Percentiles rank a stretch among this genome's conserved stretches.
These are phyloP conservation scores for Brassica carinata DNA, from an alignment of 345 rosid genomes.

Conservation along the genomic window DNA sequence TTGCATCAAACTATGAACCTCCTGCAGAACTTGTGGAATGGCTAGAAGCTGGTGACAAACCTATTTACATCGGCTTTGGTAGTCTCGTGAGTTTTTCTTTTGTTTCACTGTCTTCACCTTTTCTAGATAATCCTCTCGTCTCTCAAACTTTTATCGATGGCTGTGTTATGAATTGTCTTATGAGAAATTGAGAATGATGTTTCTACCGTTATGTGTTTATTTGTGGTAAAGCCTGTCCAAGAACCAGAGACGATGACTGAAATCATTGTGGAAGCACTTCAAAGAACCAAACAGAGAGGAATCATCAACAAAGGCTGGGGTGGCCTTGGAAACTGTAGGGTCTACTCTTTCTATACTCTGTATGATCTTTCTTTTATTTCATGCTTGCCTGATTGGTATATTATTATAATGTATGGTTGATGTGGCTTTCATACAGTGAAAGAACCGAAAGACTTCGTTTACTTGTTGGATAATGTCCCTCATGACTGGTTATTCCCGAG, in stretches of 20 bases:
- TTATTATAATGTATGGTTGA: background rate
- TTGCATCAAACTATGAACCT: slow-evolving; percentile 95
- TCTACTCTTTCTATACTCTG: no score
- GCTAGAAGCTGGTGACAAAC: slow-evolving; percentile 89
- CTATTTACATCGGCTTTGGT: slow-evolving; percentile 95
- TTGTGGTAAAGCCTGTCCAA: slow-evolving; percentile 65
- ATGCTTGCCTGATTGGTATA: slow-evolving; percentile 11
- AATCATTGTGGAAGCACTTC: slow-evolving; percentile 73
- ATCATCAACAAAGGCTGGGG: slow-evolving; percentile 99
- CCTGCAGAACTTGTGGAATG: slow-evolving; percentile 80
- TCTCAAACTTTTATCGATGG: no score
- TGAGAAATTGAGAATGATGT: no score
- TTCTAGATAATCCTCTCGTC: no score
- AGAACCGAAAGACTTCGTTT: slow-evolving; percentile 79
- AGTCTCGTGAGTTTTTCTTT: slow-evolving; percentile 78
- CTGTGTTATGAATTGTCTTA: no score
- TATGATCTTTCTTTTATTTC: slow-evolving; percentile 40
- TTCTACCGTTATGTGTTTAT: slow-evolving; percentile 27
- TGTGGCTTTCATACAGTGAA: slow-evolving; percentile 63
- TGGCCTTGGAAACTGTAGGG: slow-evolving; percentile 91
- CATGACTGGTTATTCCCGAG: slow-evolving; percentile 97
- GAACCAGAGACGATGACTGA: slow-evolving; percentile 89
- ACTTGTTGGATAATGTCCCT: slow-evolving; percentile 87
- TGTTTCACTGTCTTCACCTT: no score
- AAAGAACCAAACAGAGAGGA: slow-evolving; percentile 84